Conservation (phyloP, 1,139 yeast species). For the Meyerozyma athensensis region DNA sequence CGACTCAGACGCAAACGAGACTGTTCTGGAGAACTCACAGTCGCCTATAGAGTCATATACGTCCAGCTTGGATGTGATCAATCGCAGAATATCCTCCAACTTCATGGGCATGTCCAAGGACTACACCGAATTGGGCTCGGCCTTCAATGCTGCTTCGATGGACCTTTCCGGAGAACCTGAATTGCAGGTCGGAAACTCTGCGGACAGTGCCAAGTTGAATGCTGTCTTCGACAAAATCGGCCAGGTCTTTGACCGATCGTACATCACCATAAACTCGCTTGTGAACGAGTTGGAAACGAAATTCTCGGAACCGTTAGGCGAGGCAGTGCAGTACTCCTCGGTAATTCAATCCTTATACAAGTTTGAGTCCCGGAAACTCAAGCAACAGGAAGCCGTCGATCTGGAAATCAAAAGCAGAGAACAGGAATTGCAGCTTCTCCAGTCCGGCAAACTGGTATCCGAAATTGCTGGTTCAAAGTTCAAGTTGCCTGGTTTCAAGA, state of each 20-base stretch:
- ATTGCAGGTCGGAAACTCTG: slow-evolving; percentile 13
- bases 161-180: slow-evolving; percentile 44
- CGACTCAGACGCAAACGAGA: background rate
- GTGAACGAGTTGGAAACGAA: slow-evolving; percentile 67
- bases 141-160: slow-evolving; percentile 69
- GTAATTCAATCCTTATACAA: slow-evolving; percentile 64
- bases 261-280: slow-evolving; percentile 60
- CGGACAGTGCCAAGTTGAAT: slow-evolving; percentile 34
- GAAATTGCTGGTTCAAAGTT: slow-evolving; percentile 11
- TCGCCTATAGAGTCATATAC: slow-evolving; percentile 16
- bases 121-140: slow-evolving; percentile 64
- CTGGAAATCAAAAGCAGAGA: slow-evolving; percentile 47
- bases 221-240: slow-evolving; percentile 63
- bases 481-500: slow-evolving; percentile 35
- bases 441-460: background rate
- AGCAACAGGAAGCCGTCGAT: slow-evolving; percentile 60
- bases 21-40: background rate
- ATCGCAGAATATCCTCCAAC: slow-evolving; percentile 59
- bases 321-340: slow-evolving; percentile 70
- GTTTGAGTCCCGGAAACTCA: slow-evolving; percentile 62
- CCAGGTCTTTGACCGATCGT: slow-evolving; percentile 71
- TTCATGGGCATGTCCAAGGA: slow-evolving; percentile 63
- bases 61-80: slow-evolving; percentile 58
- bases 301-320: slow-evolving; percentile 81
- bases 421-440: slow-evolving; percentile 25